Evolutionary conservation across 2,329 filamentous ascomycete species (phyloP).

Genomic region (Colletotrichum sp.): DNA sequence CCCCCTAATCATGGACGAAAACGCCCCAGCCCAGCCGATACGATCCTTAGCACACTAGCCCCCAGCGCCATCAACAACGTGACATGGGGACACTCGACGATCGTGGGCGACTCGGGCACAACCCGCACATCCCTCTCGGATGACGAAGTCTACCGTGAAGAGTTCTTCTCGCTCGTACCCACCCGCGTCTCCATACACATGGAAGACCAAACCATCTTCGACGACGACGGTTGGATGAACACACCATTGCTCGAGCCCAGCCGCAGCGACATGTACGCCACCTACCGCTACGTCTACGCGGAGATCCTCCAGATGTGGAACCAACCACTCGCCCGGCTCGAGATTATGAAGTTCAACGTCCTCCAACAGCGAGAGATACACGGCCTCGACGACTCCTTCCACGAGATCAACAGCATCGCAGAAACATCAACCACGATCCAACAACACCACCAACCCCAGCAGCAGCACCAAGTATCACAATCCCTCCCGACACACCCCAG

Average conservation of each 20-base stretch:
- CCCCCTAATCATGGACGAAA: slow-evolving; percentile 53
- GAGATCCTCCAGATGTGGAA: slow-evolving; percentile 72
- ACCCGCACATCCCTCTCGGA: slow-evolving; percentile 59
- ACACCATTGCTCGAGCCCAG: slow-evolving; percentile 61
- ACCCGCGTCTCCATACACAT: slow-evolving; percentile 58
- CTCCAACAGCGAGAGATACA: slow-evolving; percentile 51
- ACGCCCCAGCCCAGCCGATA: slow-evolving; percentile 66
- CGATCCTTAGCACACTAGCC: slow-evolving; percentile 59
- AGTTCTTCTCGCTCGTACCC: slow-evolving; percentile 51
- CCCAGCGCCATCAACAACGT: slow-evolving; percentile 49
- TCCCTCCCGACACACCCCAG: slow-evolving; percentile 20
- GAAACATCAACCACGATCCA: slow-evolving; percentile 30
- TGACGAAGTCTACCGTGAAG: slow-evolving; percentile 54
- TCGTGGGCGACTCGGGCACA: slow-evolving; percentile 49
- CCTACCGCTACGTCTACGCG: slow-evolving; percentile 70
- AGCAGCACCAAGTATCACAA: slow-evolving; percentile 45
- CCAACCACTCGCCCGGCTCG: slow-evolving; percentile 65
- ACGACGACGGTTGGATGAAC: slow-evolving; percentile 70
- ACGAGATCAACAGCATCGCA: slow-evolving; percentile 40
- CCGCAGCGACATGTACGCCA: slow-evolving; percentile 55
- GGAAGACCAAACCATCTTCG: slow-evolving; percentile 69
- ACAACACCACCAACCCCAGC: slow-evolving; percentile 32
- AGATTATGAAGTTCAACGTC: slow-evolving; percentile 73
- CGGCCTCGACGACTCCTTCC: slow-evolving; percentile 34
- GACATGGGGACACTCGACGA: slow-evolving; percentile 53